A percentile compares a stretch with the other conserved stretches of the same genome.
Conservation (phyloP, 306 rosid genomes). For the Sicyos baderoa region DNA sequence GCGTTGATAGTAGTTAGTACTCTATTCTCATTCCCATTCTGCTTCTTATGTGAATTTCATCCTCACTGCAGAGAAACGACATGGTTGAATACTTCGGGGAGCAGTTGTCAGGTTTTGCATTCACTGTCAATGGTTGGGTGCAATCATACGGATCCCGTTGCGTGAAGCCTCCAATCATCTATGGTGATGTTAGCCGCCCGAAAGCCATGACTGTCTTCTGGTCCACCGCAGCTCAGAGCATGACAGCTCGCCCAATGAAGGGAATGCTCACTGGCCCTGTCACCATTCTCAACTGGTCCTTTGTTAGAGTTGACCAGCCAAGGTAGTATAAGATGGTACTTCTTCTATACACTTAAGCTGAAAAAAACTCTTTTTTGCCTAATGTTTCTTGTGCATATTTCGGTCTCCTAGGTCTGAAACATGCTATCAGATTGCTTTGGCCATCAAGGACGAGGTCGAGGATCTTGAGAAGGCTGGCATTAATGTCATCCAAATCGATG, state of each 20-base stretch:
- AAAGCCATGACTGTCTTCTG: conserved; percentile 90
- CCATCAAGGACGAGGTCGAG: no score
- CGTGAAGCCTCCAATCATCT: conserved; percentile 83
- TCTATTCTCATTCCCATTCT: background rate
- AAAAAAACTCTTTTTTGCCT: no score
- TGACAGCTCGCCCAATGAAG: conserved; percentile 80
- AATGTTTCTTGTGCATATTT: no score
- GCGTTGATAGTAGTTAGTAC: no score
- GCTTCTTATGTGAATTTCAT: background rate
- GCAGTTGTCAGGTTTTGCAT: conserved; percentile 84
- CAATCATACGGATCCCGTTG: conserved; percentile 82
- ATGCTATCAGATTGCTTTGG: no score
- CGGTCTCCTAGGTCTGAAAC: no score
- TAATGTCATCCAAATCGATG: no score
- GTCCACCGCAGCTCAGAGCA: conserved; percentile 76
- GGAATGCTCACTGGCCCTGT: conserved; percentile 93
- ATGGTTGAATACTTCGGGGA: conserved; percentile 94
- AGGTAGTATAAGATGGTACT: no score
- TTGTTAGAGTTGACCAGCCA: no score
- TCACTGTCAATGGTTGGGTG: conserved; percentile 89
- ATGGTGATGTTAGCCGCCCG: conserved; percentile 89
- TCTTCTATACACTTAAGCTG: no score
- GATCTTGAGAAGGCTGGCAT: no score
- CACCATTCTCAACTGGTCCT: conserved; percentile 83
- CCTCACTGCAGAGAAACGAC: conserved; percentile 61